Percentiles rank a stretch among this genome's conserved stretches.
Evolutionary conservation across 768 basidiomycete genomes (phyloP).

Genomic region (Cyathus striatus): DNA sequence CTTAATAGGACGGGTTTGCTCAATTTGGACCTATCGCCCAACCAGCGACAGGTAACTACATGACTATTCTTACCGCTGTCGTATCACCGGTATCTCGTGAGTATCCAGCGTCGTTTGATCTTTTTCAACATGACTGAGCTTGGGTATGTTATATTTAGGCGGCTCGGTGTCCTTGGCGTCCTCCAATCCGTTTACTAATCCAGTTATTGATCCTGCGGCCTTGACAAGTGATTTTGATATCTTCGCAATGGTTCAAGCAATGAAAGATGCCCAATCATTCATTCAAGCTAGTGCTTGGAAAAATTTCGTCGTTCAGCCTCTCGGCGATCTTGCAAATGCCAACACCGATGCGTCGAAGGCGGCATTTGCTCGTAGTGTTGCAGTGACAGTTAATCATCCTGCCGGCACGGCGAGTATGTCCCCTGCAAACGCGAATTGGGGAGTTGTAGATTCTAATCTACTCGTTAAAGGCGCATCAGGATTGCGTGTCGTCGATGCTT

Average conservation of each 20-base stretch:
- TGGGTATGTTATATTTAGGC: slow-evolving; percentile 6
- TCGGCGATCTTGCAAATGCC: slow-evolving; percentile 12
- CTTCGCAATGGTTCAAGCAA: slow-evolving; percentile 18
- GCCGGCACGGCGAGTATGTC: slow-evolving; percentile 25
- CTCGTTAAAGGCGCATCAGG: slow-evolving; percentile 25
- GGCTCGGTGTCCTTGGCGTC: slow-evolving; percentile 21
- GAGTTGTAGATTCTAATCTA: slow-evolving; percentile 29
- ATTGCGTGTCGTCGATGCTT: slow-evolving; percentile 32
- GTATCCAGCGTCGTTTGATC: background rate
- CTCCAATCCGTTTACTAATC: slow-evolving; percentile 16
- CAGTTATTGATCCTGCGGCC: slow-evolving; percentile 20
- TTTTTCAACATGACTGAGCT: background rate
- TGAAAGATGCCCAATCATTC: slow-evolving; percentile 18
- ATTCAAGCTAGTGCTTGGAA: slow-evolving; percentile 19
- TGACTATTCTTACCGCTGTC: slow-evolving; percentile 17
- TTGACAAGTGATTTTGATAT: slow-evolving; percentile 16
- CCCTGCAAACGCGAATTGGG: slow-evolving; percentile 13
- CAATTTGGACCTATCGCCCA: slow-evolving; percentile 6
- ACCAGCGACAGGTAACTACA: slow-evolving; percentile 16
- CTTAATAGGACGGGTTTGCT: slow-evolving; percentile 4
- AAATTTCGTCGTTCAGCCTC: slow-evolving; percentile 16
- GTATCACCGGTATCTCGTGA: slow-evolving; percentile 23
- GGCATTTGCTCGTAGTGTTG: slow-evolving; percentile 14
- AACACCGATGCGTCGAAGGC: slow-evolving; percentile 20
- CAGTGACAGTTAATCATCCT: slow-evolving; percentile 17